phyloP scores from a whole-genome alignment of 2,329 filamentous ascomycete species.

The Zalaria obscura region DNA sequence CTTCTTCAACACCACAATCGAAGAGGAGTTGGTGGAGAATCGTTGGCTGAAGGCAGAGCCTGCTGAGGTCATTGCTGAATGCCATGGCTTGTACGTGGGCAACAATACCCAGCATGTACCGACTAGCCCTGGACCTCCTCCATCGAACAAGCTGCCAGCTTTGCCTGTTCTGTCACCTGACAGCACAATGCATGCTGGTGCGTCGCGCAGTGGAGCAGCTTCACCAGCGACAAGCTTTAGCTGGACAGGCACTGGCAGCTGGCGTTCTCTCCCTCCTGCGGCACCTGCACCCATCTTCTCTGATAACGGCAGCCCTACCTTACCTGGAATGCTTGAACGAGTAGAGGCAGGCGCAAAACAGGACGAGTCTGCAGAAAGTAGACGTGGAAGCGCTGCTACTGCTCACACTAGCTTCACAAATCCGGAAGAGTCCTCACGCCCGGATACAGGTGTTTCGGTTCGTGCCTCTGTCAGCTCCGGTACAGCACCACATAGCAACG shows the following conservation, averaged over 20 bases:
- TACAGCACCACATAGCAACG: constrained; percentile 7
- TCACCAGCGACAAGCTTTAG: not conserved
- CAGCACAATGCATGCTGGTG: not conserved
- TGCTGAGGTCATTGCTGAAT: constrained; percentile 66
- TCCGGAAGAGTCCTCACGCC: not conserved
- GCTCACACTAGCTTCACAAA: not conserved
- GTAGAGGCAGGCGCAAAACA: not conserved
- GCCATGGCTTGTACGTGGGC: constrained; percentile 51
- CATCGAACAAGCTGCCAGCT: constrained; percentile 29
- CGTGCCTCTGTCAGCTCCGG: not conserved
- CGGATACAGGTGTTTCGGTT: not conserved
- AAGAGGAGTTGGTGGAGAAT: constrained; percentile 65
- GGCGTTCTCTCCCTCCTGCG: not conserved
- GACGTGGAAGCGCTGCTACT: not conserved
- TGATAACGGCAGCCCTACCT: not conserved
- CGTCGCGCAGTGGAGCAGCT: not conserved
- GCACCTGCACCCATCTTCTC: no score
- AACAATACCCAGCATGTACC: constrained; percentile 19
- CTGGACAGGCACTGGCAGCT: not conserved
- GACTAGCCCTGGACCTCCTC: constrained; percentile 33
- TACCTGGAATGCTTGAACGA: not conserved
- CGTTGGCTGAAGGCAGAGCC: constrained; percentile 71
- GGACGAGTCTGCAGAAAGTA: not conserved
- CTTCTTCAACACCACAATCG: constrained; percentile 65
- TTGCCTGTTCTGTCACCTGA: constrained; percentile 17